Conservation (phyloP, 139 green algal genomes). For the Chlamydomonas sp. region DNA sequence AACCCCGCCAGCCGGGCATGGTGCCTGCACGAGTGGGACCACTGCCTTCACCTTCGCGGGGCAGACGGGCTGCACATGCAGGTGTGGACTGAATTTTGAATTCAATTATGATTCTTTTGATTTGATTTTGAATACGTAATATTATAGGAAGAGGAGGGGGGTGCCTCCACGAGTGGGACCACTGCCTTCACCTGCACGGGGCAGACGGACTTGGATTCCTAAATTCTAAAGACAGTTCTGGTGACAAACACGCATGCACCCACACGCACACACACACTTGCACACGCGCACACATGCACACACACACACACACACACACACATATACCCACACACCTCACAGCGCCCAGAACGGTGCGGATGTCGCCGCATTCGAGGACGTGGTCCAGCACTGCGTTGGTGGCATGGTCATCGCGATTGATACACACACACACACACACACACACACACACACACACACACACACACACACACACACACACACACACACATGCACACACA, state of each 20-base stretch:
- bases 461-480: too few species aligned
- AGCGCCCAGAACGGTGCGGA: constrained; percentile 2
- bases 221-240: too few species aligned
- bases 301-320: background rate
- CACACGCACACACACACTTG: too few species aligned
- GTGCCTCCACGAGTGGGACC: constrained; percentile 26
- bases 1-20: constrained; percentile 14
- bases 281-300: background rate
- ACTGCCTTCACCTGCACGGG: constrained; percentile 10
- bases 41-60: constrained; percentile 9
- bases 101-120: too few species aligned
- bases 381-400: too few species aligned
- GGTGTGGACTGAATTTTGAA: too few species aligned
- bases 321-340: background rate
- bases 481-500: background rate
- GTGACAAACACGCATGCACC: background rate
- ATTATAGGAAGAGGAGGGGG: background rate
- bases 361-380: constrained; percentile 3
- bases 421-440: too few species aligned
- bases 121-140: too few species aligned
- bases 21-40: constrained; percentile 27
- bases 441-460: too few species aligned
- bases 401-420: too few species aligned
- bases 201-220: constrained; percentile 18
- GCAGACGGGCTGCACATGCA: constrained; percentile 21